Evolutionary conservation across 768 basidiomycete species (phyloP), one percentile per base, ranked within the genome.

Genomic region (Pisolithus microcarpus): DNA sequence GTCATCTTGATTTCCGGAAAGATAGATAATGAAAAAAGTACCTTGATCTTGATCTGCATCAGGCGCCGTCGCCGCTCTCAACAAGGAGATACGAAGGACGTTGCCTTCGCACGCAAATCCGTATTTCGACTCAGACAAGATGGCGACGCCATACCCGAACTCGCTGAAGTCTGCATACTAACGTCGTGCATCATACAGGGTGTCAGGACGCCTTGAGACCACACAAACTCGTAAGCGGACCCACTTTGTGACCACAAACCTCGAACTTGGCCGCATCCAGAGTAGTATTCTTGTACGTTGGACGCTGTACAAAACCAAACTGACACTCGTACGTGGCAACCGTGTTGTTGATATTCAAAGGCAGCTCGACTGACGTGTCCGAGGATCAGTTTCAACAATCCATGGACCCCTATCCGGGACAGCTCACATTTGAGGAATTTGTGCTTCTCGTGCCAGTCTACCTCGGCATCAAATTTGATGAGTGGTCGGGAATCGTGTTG

Each of bases 71-170:
- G 93, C 86, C 7, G 88, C 82, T n/a, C 95, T 81, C 16, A 98
- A 77, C 7, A 98, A 74, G 8, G 92, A 95, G 46, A 98, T 85
- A 43, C 88, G 77, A 56, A 99, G 76, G 18, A 91, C 70, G 55
- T 92, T 92, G 3, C 93, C 93, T 46, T 79, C 75, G 58, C 87
- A 91, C 0, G 89, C 77, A 70, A 91, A 93, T 5, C 92, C 94
- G 53, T 96, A 98, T 69, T 97, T 98, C 52, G 90, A 93, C 66
- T 98, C 95, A 7, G 93, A 96, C 6, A 99, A 70, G 49, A 97
- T 75, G 1, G 93, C 93, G 1, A 96, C 88, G 11, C 96, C 96
- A 60, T 97, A 97, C 2, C 96, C 95, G 56, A 82, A 97, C 67
- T 95, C 93, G 69, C 86, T 89, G 40, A 94, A 69, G 65, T 94